Conservation (phyloP, 345 rosid genomes). For the Psidium friedrichsthalianum region DNA sequence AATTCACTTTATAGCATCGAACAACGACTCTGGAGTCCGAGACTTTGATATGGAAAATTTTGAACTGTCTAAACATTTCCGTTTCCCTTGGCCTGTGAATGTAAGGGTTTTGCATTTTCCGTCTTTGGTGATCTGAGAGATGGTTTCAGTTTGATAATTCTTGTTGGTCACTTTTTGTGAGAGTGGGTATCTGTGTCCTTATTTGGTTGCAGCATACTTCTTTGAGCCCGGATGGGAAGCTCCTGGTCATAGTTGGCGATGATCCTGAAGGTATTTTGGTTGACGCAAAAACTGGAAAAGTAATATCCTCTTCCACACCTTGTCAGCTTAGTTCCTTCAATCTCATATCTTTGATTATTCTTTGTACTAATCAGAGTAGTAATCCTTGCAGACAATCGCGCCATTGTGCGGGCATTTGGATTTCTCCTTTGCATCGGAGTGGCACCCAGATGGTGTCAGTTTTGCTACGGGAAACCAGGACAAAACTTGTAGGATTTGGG, state of each 20-base stretch:
- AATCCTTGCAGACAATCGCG: conserved; percentile 25
- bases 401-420: conserved; percentile 55
- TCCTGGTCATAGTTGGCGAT: conserved; percentile 62
- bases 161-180: not conserved
- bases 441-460: conserved; percentile 69
- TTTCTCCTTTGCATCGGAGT: conserved; percentile 73
- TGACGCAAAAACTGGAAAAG: conserved; percentile 45
- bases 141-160: not conserved
- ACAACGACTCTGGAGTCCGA: conserved; percentile 70
- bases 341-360: not conserved
- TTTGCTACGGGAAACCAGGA: conserved; percentile 84
- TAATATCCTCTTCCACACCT: not conserved
- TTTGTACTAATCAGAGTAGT: not conserved
- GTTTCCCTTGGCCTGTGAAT: conserved; percentile 70
- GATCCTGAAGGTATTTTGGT: conserved; percentile 56
- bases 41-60: conserved; percentile 79
- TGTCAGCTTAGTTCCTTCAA: not conserved
- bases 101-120: conserved; percentile 19
- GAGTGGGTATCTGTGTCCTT: not conserved
- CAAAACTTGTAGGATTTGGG: conserved; percentile 76
- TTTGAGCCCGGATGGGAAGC: conserved; percentile 68
- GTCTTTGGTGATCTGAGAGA: not conserved
- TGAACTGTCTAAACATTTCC: conserved; percentile 46
- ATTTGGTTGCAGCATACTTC: conserved; percentile 47
- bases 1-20: conserved; percentile 67